These are phyloP conservation scores for Serendipita sp. DNA, from an alignment of 768 basidiomycete genomes.

Conservation along the genomic window DNA sequence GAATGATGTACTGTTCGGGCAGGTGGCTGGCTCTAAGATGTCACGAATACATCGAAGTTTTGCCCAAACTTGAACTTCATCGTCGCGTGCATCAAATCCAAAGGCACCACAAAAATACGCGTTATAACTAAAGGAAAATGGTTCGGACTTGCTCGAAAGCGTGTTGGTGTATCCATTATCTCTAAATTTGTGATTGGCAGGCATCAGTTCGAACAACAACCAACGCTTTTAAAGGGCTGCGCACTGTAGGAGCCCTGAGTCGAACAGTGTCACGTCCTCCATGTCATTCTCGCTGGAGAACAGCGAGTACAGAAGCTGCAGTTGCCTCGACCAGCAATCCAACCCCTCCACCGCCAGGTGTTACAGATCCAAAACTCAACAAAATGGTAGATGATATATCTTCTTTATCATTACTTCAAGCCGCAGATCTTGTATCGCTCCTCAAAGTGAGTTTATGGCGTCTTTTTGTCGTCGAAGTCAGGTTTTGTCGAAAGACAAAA, in stretches of 20 bases:
- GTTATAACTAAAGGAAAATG: neutral
- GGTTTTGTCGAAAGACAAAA: neutral
- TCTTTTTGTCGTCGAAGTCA: neutral
- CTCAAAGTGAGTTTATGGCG: constrained; percentile 53
- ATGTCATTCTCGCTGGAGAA: neutral
- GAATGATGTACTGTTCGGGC: too few relatives aligned
- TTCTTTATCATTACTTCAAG: constrained; percentile 73
- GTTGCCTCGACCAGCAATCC: neutral
- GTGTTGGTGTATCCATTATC: neutral
- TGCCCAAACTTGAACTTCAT: too few relatives aligned
- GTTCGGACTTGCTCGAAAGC: neutral
- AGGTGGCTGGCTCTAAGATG: neutral
- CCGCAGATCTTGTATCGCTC: constrained; percentile 80
- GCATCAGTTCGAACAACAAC: neutral
- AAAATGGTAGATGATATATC: constrained; percentile 91
- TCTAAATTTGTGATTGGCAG: neutral
- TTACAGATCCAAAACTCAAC: constrained; percentile 47
- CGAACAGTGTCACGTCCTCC: neutral
- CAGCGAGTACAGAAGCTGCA: neutral
- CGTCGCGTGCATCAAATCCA: too few relatives aligned
- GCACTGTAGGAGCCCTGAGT: neutral
- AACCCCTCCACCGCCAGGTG: neutral
- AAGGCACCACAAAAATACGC: too few relatives aligned
- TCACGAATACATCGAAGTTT: too few relatives aligned
- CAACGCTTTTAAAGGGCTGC: neutral